A percentile compares a stretch with the other conserved stretches of the same genome.
Conservation (phyloP, 2,329 filamentous ascomycete genomes). For the Fusarium austroafricanum region DNA sequence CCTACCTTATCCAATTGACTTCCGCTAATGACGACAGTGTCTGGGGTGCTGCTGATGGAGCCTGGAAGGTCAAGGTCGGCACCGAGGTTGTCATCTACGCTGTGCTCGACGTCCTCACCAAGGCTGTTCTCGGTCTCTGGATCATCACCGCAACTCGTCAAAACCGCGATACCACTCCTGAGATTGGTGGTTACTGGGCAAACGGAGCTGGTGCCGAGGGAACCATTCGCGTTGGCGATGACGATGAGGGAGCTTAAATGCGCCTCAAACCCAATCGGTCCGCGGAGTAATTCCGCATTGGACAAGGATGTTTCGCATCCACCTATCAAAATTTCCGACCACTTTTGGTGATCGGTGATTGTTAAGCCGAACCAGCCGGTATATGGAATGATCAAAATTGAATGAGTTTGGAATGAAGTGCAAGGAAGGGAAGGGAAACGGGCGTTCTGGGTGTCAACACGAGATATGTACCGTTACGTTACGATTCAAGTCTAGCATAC, state of each 20-base stretch:
- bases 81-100: slow-evolving; percentile 48
- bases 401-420: background rate
- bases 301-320: background rate
- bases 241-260: slow-evolving; percentile 49
- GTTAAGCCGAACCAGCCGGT: background rate
- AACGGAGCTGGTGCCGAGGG: slow-evolving; percentile 53
- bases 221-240: slow-evolving; percentile 54
- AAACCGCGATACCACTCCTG: slow-evolving; percentile 52
- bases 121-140: slow-evolving; percentile 47
- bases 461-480: slow-evolving; percentile 10
- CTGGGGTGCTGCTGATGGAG: slow-evolving; percentile 46
- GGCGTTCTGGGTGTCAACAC: slow-evolving; percentile 19
- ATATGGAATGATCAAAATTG: slow-evolving; percentile 20
- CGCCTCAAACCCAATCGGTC: background rate
- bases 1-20: background rate
- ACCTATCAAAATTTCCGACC: background rate
- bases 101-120: slow-evolving; percentile 48
- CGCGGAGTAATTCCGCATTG: background rate
- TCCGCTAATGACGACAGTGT: slow-evolving; percentile 34
- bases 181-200: slow-evolving; percentile 55
- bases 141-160: slow-evolving; percentile 53
- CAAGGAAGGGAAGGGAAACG: background rate
- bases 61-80: slow-evolving; percentile 44
- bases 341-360: background rate
- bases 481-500: background rate